Base-by-base conservation (phyloP, 371 early-diverging fungal species). In the Saksenaea vasiformis region DNA sequence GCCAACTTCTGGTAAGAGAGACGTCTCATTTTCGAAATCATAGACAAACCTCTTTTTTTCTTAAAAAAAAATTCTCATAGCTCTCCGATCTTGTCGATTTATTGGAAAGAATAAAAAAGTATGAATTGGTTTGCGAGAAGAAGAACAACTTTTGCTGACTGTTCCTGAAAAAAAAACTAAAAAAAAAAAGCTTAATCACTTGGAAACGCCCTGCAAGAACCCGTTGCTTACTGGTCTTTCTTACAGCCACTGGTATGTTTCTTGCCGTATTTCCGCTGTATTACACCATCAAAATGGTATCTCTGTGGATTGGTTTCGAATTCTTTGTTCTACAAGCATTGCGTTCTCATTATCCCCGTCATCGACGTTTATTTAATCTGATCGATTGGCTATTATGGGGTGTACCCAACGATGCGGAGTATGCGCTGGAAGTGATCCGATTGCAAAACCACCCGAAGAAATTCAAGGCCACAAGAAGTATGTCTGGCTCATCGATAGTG, bases 341-440 rank as follows among this genome's bases (percentile, higher is more conserved):
- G 3, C 74, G 77, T n/a, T 76, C 77, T 1, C 73, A 77, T 54
- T 81, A 76, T 60, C 79, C 79, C 22, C 64, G 75, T 10, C 69
- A 81, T 44, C 65, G 81, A 54, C 68, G 77, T n/a, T 54, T 78
- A n/a, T 81, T 81, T 43, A 76, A 72, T 43, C 56, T 74, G n/a
- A 61, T 74, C 26, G 74, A 81, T 41, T 70, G 77, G 69, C 39
- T 78, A 5, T 37, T 81, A 54, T 78, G 81, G 81, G 74, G 71
- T 26, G 73, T 81, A 4, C 81, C 81, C 0, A 77, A 76, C 22
- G 81, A 81, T 43, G 77, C 79, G 10, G 77, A 78, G 41, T 81
- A 74, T 67, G 81, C 81, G 7, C 56, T 81, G 68, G 77, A 78
- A 61, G 71, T 78, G 1, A 66, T 81, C 17, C 73, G 73, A 8